Percentiles rank a stretch among this genome's conserved stretches.
Conservation (phyloP, 2,329 filamentous ascomycete genomes). For the Ascocoryne sarcoides region DNA sequence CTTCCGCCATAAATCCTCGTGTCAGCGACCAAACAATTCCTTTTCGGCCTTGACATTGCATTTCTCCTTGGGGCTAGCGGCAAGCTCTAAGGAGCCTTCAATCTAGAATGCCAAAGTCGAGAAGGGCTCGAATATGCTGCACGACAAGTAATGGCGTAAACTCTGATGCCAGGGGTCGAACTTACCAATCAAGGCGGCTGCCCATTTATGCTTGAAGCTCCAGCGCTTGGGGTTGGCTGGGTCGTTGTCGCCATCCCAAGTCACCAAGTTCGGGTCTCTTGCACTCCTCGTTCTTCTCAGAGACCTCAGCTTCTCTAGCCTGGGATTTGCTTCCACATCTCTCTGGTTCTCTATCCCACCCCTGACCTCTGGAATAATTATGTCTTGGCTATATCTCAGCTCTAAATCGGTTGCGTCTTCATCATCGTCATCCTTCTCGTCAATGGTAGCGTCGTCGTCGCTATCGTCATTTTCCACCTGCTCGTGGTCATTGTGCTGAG, state of each 20-base stretch:
- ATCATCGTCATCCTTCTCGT: constrained; percentile 11
- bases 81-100: too few relatives aligned
- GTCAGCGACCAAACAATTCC: too few relatives aligned
- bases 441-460: constrained; percentile 8
- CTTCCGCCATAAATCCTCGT: too few relatives aligned
- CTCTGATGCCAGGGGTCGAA: not conserved
- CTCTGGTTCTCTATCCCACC: constrained; percentile 20
- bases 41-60: too few relatives aligned
- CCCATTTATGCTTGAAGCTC: constrained; percentile 34
- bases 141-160: too few relatives aligned
- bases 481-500: constrained; percentile 13
- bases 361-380: constrained; percentile 17
- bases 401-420: constrained; percentile 6
- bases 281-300: constrained; percentile 14
- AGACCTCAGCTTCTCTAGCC: constrained; percentile 17
- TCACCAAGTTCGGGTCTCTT: constrained; percentile 22
- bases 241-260: constrained; percentile 21
- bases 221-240: constrained; percentile 25
- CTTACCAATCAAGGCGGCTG: constrained; percentile 35
- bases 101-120: not conserved
- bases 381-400: not conserved
- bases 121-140: too few relatives aligned
- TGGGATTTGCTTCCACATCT: constrained; percentile 17
- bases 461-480: constrained; percentile 6
- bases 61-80: too few relatives aligned